Base-by-base conservation (phyloP, 1,284 basidiomycete species). In the Pseudozyma sp. region DNA sequence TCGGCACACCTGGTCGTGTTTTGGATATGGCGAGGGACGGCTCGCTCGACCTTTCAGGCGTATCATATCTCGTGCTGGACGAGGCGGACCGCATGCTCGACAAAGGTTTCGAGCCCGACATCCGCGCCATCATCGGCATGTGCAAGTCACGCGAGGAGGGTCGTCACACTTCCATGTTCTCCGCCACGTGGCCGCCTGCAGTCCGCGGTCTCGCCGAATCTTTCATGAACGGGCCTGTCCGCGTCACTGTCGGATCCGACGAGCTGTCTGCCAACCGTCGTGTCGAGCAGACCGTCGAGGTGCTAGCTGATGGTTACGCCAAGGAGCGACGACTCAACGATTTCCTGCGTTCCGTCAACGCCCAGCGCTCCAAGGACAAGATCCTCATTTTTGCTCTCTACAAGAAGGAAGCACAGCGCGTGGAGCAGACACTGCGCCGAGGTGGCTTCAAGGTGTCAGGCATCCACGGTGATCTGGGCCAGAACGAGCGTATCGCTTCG, bases 81-180 rank as follows among this genome's bases (percentile, higher is more conserved):
- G 96, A 99, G 86, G 96, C 96, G 2, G 96, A 99, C 86, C 89
- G 96, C 48, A 98, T 99, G 96, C 88, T 99, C 50, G 97, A 99
- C 85, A 94, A 92, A 81, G 97, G 97, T 0, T 99, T 99, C 85
- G 97, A 99, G 86, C 97, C 97, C 80, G 97, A 99, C 85, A 98
- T 99, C 74, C 88, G 94, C 51, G 89, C 89, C 61, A 99, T 99
- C 81, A 95, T 99, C 69, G 90, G 89, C 8, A 88, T 89, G 78
- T 85, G 83, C 75, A 91, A 91, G 33, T 91, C 91, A 75, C 69
- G 78, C 54, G 75, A 80, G 43, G 65, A 82, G 29, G 81, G 80
- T 3, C 72, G 85, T 47, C 82, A 85, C 68, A 87, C 86, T 6
- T 83, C 81, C 64, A 87, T 87, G 86, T 87, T 98, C 87, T 97